phyloP scores from a whole-genome alignment of 2,329 filamentous ascomycete genomes.

The Mycosphaerella arachidis region DNA sequence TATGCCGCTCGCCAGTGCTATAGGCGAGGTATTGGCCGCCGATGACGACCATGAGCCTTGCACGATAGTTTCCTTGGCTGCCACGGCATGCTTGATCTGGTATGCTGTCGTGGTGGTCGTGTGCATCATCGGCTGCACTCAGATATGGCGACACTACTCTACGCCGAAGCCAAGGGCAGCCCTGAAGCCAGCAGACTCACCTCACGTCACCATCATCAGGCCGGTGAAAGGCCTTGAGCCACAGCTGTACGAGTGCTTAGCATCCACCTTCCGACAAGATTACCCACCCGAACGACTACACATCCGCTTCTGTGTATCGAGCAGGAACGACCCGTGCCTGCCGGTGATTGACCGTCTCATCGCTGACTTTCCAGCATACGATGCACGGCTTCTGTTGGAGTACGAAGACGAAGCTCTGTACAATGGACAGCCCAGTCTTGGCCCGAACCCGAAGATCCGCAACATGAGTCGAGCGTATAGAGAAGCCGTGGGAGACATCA shows the following conservation, averaged over 20 bases:
- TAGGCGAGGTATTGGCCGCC: conserved; percentile 21
- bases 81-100: conserved; percentile 32
- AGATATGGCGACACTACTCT: conserved; percentile 56
- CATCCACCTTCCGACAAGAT: conserved; percentile 74
- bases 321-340: conserved; percentile 69
- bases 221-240: conserved; percentile 92
- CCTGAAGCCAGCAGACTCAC: conserved; percentile 47
- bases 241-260: conserved; percentile 85
- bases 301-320: conserved; percentile 76
- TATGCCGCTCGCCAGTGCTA: conserved; percentile 24
- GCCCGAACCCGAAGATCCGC: conserved; percentile 96
- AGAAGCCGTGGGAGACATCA: conserved; percentile 78
- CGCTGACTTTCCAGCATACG: conserved; percentile 64
- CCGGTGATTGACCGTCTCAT: conserved; percentile 68
- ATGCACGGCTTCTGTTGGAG: conserved; percentile 73
- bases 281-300: conserved; percentile 75
- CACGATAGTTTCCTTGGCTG: conserved; percentile 22
- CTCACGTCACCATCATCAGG: conserved; percentile 84
- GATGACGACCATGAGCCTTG: conserved; percentile 13
- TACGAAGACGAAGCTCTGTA: conserved; percentile 71
- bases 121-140: conserved; percentile 54
- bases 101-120: conserved; percentile 50
- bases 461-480: conserved; percentile 93
- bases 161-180: conserved; percentile 30
- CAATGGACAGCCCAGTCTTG: conserved; percentile 54